Evolutionary conservation across 2,329 filamentous ascomycete genomes (phyloP), one percentile per base, ranked within the genome.

Genomic region (Ophiostoma ulmi): DNA sequence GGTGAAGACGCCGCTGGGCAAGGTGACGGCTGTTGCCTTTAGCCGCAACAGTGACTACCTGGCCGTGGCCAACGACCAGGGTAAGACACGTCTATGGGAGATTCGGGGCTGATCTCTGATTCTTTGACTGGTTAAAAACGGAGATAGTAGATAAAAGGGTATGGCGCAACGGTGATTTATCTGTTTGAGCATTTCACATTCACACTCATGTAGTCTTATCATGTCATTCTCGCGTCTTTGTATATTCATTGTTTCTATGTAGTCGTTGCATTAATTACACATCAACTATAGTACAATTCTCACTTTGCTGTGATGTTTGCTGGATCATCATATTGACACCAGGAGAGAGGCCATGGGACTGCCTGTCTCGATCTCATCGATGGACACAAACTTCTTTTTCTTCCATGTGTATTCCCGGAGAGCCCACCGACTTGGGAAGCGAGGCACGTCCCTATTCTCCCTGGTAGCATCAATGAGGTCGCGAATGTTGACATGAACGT

Each of bases 81-180:
- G 95, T 14, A 94, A 93, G 81, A 91, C 98, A 73, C 86, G 92
- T 73, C 79, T 97, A 78, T 99, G 94, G 93, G 93, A 97, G 82
- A 92, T 97, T 75, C 83, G 90, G 77, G 86, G 82, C 74, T 92
- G 17, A 48, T 48, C 17, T 48, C 14, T 48, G 14, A 5, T 48
- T 17, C 6, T 48, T n/a, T 17, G 44, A 20, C 44, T 17, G 44
- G 44, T 20, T 48, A 17, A 48, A 41, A 39, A 22, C 1, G 68
- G 44, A 31, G 20, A 38, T 22, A 31, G 14, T 64, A 64, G 35
- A 39, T 38, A 64, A 64, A 64, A 64, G 61, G 61, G 26, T 58
- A 58, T 38, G 61, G 61, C 61, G 61, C 61, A 64, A 39, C 61
- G 61, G 61, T 64, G 26, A 20, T 63, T 63, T 22, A 61, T 61